Percentiles rank a stretch among this genome's conserved stretches.
Evolutionary conservation across 495 filamentous ascomycete genomes (phyloP).

Genomic region (Penicillium lagena): DNA sequence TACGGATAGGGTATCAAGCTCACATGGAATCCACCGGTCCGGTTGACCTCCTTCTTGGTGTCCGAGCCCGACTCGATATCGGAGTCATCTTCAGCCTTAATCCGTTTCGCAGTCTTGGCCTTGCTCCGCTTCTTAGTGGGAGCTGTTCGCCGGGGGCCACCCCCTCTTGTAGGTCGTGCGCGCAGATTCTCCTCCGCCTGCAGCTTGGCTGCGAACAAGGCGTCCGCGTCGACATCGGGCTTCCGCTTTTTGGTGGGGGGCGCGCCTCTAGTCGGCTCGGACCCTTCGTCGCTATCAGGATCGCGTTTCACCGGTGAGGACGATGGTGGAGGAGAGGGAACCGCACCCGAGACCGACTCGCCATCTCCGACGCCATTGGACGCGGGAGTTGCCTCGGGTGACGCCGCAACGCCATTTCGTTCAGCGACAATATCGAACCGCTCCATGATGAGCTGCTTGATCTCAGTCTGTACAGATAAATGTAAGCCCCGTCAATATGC

Average conservation of each 20-base stretch:
- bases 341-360: constrained; percentile 32
- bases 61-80: constrained; percentile 61
- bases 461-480: constrained; percentile 50
- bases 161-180: constrained; percentile 65
- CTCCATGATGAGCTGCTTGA: constrained; percentile 78
- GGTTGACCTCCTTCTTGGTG: constrained; percentile 56
- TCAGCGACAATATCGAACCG: constrained; percentile 78
- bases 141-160: constrained; percentile 47
- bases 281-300: constrained; percentile 41
- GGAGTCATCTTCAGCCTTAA: constrained; percentile 74
- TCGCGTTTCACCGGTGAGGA: constrained; percentile 52
- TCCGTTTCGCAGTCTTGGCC: constrained; percentile 69
- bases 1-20: constrained; percentile 7
- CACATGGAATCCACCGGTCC: constrained; percentile 65
- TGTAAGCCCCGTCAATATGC: too few species aligned
- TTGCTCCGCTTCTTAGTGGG: constrained; percentile 60
- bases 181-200: constrained; percentile 86
- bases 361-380: constrained; percentile 39
- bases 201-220: constrained; percentile 73
- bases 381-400: constrained; percentile 24
- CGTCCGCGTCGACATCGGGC: constrained; percentile 68
- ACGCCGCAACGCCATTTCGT: constrained; percentile 31
- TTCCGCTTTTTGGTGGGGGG: constrained; percentile 51
- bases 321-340: constrained; percentile 42
- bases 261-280: constrained; percentile 36